These are phyloP conservation scores for Wolfiporia cocos DNA, from an alignment of 1,284 basidiomycete genomes.

Conservation along the genomic window DNA sequence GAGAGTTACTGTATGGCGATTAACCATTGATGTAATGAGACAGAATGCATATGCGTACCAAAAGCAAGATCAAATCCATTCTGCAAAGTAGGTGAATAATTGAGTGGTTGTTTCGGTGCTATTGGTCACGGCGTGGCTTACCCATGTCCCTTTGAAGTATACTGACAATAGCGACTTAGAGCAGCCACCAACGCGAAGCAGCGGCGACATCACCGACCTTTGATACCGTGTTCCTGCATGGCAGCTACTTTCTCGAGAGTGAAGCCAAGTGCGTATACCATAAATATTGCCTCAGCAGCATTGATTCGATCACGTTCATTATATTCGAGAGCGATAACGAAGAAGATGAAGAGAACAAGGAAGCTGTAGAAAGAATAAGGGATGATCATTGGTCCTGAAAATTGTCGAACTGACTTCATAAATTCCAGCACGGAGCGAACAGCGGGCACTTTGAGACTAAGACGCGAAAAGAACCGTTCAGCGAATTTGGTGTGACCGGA, in stretches of 20 bases:
- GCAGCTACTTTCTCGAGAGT: constrained; percentile 89
- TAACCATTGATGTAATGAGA: neutral
- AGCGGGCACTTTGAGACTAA: constrained; percentile 86
- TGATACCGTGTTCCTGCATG: constrained; percentile 91
- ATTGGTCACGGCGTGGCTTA: constrained; percentile 24
- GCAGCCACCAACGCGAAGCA: neutral
- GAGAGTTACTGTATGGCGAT: constrained; percentile 51
- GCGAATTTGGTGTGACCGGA: constrained; percentile 10
- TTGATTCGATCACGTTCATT: constrained; percentile 60
- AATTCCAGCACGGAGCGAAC: constrained; percentile 89
- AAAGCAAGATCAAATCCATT: constrained; percentile 91
- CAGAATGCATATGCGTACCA: constrained; percentile 35
- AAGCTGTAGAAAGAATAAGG: constrained; percentile 47
- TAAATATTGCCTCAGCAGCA: constrained; percentile 63
- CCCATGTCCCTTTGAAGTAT: constrained; percentile 81
- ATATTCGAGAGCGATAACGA: constrained; percentile 77
- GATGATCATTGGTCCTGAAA: neutral
- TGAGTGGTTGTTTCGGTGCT: neutral
- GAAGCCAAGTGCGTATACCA: constrained; percentile 84
- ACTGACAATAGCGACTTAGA: constrained; percentile 33
- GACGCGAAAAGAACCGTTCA: constrained; percentile 1
- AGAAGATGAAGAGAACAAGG: constrained; percentile 76
- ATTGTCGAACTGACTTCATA: constrained; percentile 46
- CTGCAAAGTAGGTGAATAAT: constrained; percentile 28
- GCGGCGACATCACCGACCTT: constrained; percentile 37